phyloP scores from a whole-genome alignment of 2,329 filamentous ascomycete genomes.

The Celoporthe dispersa region DNA sequence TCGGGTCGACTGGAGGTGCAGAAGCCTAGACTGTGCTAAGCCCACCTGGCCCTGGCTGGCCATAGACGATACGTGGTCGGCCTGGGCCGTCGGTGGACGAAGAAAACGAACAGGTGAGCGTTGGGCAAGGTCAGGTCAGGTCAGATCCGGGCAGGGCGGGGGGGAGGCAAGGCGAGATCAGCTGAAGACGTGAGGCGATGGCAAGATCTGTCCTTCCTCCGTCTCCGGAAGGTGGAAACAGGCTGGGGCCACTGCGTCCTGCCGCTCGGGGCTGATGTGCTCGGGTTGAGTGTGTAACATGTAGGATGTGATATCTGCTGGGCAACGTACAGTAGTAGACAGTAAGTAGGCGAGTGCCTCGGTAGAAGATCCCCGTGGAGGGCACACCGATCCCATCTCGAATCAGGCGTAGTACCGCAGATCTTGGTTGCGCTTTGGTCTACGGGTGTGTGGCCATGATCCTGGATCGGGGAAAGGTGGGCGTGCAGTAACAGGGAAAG shows the following conservation, averaged over 20 bases:
- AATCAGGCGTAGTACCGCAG: neutral
- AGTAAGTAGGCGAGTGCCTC: neutral
- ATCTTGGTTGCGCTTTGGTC: neutral
- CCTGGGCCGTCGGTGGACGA: neutral
- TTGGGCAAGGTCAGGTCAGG: neutral
- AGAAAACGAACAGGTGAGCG: neutral
- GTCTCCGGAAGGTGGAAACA: slow-evolving; percentile 3
- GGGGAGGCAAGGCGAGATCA: neutral
- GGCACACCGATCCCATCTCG: neutral
- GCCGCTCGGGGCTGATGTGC: neutral
- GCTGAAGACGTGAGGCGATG: slow-evolving; percentile 3
- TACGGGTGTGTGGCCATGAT: too few species aligned
- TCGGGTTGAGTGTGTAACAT: neutral
- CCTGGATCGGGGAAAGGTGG: neutral
- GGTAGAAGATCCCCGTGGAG: neutral
- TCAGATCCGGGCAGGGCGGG: neutral
- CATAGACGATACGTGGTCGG: neutral
- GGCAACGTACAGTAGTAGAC: neutral
- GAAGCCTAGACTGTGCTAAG: neutral
- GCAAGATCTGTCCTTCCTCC: neutral
- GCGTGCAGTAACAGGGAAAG: neutral
- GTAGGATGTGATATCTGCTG: neutral
- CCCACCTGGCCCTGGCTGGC: neutral
- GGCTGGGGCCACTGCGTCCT: neutral
- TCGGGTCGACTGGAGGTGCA: neutral